These are phyloP conservation scores for Triticum timopheevii DNA, from an alignment of 176 grass and related monocot species.

Conservation along the genomic window DNA sequence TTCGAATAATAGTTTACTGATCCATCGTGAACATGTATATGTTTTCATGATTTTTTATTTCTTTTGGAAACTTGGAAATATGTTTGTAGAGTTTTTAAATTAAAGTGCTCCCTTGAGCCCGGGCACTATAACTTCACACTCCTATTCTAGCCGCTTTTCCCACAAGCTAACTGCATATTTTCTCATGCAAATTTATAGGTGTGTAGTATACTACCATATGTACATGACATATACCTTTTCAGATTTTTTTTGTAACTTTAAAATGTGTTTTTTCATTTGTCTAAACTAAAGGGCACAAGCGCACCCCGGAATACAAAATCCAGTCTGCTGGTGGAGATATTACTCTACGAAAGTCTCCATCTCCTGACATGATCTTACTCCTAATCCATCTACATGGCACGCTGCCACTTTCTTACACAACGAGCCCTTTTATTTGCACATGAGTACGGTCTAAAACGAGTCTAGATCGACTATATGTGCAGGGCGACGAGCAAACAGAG, in stretches of 20 bases:
- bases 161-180: background rate
- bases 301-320: background rate
- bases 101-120: no score
- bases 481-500: slow-evolving; percentile 31
- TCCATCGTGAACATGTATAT: no score
- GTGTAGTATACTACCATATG: no score
- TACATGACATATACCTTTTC: background rate
- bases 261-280: background rate
- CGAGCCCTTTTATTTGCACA: slow-evolving; percentile 33
- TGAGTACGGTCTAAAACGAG: slow-evolving; percentile 44
- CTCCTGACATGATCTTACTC: background rate
- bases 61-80: no score
- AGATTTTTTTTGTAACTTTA: no score
- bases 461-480: slow-evolving; percentile 33
- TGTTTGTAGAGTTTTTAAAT: no score
- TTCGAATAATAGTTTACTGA: no score
- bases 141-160: background rate
- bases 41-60: no score
- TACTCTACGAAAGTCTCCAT: background rate
- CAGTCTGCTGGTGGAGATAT: background rate
- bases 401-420: slow-evolving; percentile 23
- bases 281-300: background rate
- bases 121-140: no score
- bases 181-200: background rate
- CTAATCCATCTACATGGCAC: slow-evolving; percentile 24